Percentiles rank a stretch among this genome's conserved stretches.
phyloP scores from a whole-genome alignment of 805 yeast genomes.

The Diddensiella santjacobensis region DNA sequence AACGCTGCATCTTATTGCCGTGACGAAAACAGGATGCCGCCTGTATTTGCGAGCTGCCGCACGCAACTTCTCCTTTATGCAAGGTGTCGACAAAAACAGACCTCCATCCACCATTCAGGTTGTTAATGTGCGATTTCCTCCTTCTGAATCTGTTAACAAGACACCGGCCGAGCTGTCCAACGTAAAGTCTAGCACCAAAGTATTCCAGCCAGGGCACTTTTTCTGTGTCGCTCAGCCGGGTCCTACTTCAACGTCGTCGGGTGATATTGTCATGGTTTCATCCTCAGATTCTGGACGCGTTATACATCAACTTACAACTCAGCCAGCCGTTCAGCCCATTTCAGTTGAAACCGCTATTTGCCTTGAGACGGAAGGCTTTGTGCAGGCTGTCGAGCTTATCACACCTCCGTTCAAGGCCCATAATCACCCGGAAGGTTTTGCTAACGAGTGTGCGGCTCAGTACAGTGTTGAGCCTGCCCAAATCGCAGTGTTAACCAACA shows the following conservation, averaged over 20 bases:
- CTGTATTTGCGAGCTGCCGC: slow-evolving; percentile 55
- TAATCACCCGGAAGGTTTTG: slow-evolving; percentile 72
- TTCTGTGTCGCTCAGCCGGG: slow-evolving; percentile 52
- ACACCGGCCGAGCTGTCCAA: slow-evolving; percentile 32
- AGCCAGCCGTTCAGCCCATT: slow-evolving; percentile 25
- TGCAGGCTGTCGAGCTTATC: slow-evolving; percentile 70
- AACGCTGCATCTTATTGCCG: slow-evolving; percentile 68
- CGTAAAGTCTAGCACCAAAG: slow-evolving; percentile 56
- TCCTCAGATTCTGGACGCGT: slow-evolving; percentile 80
- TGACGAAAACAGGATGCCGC: slow-evolving; percentile 81
- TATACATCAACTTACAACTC: slow-evolving; percentile 48
- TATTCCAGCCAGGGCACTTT: slow-evolving; percentile 84
- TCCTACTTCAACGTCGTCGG: slow-evolving; percentile 25
- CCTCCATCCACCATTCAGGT: slow-evolving; percentile 38
- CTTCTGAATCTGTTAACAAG: slow-evolving; percentile 23
- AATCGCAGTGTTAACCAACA: slow-evolving; percentile 77
- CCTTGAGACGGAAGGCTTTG: slow-evolving; percentile 53
- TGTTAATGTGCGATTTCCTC: slow-evolving; percentile 44
- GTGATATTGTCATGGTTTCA: slow-evolving; percentile 59
- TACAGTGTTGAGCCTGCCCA: slow-evolving; percentile 62
- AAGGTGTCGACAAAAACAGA: neutral
- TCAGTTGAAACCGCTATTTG: slow-evolving; percentile 80
- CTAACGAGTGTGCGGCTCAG: slow-evolving; percentile 83
- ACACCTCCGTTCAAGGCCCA: slow-evolving; percentile 71
- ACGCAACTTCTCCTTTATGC: slow-evolving; percentile 19